Evolutionary conservation across 495 filamentous ascomycete genomes (phyloP), one percentile per base, ranked within the genome.

Genomic region (Apodospora peruviana): DNA sequence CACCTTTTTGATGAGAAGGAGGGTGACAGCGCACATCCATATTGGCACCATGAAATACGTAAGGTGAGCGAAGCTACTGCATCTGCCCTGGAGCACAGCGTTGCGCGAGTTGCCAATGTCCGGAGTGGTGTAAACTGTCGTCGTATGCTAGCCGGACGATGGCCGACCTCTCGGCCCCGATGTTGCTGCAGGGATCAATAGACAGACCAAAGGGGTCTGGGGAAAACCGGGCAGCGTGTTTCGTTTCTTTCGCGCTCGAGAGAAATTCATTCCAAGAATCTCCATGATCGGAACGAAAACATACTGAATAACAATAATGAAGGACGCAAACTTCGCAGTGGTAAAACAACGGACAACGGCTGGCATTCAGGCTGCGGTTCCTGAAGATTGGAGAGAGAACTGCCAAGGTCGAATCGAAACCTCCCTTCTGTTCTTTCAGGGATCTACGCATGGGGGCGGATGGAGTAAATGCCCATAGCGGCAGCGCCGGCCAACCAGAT

Each of bases 401-500:
- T 14, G n/a, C 14, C 40, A 27, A 12, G 12, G 20, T 27, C 20
- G 40, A 25, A 24, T 12, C 40, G 10, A 0, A 27, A 2, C 23
- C 25, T 25, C n/a, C 20, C 22, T 7, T 7, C 27, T 14, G 27
- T 32, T 32, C 40, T 43, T n/a, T 43, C 21, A 7, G 9, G 11
- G 23, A 14, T 22, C 20, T 20, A n/a, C n/a, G 39, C 45, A 20
- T 39, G 17, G 38, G 48, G 40, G 29, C 20, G 17, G 25, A 35
- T 20, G 35, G 36, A 43, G 34, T 40, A 38, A 57, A 53, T 57
- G 50, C 42, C 50, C 55, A 41, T 47, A 43, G 50, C 50, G 50
- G 55, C 42, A 46, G 42, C 41, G 39, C 43, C 22, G 23, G 7
- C 51, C 51, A 54, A 54, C 40, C 24, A 41, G 38, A 32, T 7